These are phyloP conservation scores for Cercospora nicotianae DNA, from an alignment of 2,329 filamentous ascomycete genomes.

Conservation along the genomic window DNA sequence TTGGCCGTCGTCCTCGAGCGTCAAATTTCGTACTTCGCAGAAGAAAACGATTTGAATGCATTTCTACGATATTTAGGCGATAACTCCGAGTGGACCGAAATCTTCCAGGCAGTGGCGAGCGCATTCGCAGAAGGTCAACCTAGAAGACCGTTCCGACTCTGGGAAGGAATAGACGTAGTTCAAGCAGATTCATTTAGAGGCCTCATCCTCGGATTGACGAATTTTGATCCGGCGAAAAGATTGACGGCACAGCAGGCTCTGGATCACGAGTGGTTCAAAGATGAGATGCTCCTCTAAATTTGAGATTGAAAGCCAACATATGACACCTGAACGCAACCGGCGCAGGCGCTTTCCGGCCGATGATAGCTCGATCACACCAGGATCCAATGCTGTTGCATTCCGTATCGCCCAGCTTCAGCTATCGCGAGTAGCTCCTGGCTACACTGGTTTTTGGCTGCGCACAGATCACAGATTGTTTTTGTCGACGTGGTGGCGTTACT, in stretches of 20 bases:
- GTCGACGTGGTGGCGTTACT: too few species aligned
- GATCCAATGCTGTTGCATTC: too few species aligned
- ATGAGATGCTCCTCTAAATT: background rate
- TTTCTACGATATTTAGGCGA: slow-evolving; percentile 37
- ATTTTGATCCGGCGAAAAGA: slow-evolving; percentile 1
- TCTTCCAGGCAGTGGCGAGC: slow-evolving; percentile 42
- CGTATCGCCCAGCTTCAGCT: too few species aligned
- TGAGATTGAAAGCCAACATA: too few species aligned
- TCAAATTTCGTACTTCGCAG: slow-evolving; percentile 52
- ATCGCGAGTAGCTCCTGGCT: too few species aligned
- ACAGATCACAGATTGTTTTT: too few species aligned
- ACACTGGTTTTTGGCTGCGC: too few species aligned
- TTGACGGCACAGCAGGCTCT: background rate
- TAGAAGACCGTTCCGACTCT: slow-evolving; percentile 40
- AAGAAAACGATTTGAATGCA: slow-evolving; percentile 42
- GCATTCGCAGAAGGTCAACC: slow-evolving; percentile 47
- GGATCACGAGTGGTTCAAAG: background rate
- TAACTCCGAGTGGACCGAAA: slow-evolving; percentile 44
- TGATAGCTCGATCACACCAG: too few species aligned
- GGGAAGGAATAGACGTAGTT: slow-evolving; percentile 5
- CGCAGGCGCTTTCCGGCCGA: too few species aligned
- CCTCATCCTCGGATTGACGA: background rate
- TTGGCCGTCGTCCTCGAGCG: slow-evolving; percentile 42
- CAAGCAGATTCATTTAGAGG: slow-evolving; percentile 12
- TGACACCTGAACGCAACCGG: too few species aligned